These are phyloP conservation scores for Solanum bulbocastanum DNA, from an alignment of 257 asterid species.

Conservation along the genomic window DNA sequence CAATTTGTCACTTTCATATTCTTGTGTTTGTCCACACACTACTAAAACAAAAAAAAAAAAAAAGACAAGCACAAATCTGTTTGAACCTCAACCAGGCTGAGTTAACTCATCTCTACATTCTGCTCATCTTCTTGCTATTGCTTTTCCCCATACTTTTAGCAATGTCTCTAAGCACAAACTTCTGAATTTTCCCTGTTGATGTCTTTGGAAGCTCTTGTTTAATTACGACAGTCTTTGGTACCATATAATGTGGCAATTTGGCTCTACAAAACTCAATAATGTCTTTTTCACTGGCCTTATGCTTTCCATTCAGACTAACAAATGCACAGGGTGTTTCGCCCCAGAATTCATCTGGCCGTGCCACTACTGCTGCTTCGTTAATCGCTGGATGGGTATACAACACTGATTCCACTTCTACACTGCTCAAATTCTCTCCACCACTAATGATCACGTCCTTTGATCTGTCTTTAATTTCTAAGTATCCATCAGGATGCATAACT, in stretches of 20 bases:
- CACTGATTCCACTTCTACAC: slow-evolving; percentile 75
- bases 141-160: slow-evolving; percentile 36
- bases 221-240: slow-evolving; percentile 56
- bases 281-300: slow-evolving; percentile 40
- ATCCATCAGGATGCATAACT: slow-evolving; percentile 76
- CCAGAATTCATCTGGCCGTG: slow-evolving; percentile 70
- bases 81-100: not conserved
- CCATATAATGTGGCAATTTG: slow-evolving; percentile 56
- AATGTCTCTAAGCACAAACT: slow-evolving; percentile 48
- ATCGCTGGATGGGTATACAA: slow-evolving; percentile 61
- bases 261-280: slow-evolving; percentile 37
- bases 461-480: slow-evolving; percentile 61
- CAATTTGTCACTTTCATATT: too few relatives aligned
- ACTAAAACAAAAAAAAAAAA: too few relatives aligned
- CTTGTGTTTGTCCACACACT: not conserved
- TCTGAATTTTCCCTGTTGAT: slow-evolving; percentile 72
- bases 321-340: slow-evolving; percentile 86
- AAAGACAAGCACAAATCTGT: not conserved
- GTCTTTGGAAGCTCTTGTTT: slow-evolving; percentile 67
- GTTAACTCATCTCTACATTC: slow-evolving; percentile 14
- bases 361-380: slow-evolving; percentile 85
- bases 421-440: slow-evolving; percentile 83
- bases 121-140: slow-evolving; percentile 14
- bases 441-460: slow-evolving; percentile 75
- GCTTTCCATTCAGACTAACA: slow-evolving; percentile 41